phyloP scores from a whole-genome alignment of 179 eudicot species.

The Silene noctiflora region DNA sequence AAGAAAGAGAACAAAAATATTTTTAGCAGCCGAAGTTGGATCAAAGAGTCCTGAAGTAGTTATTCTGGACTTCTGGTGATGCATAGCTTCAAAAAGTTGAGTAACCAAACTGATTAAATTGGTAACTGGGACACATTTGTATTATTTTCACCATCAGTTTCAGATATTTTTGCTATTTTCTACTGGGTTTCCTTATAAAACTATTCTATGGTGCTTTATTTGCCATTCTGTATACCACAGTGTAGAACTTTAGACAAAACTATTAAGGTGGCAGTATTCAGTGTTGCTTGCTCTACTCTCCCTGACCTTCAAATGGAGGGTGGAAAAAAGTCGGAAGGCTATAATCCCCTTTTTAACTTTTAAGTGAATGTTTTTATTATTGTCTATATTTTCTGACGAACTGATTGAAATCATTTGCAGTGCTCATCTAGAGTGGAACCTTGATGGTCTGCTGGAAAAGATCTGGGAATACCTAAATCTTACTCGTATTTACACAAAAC shows the following conservation, averaged over 20 bases:
- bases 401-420: slow-evolving; percentile 34
- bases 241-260: background rate
- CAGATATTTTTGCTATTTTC: background rate
- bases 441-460: slow-evolving; percentile 93
- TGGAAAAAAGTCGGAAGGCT: background rate
- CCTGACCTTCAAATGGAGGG: background rate
- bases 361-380: background rate
- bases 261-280: background rate
- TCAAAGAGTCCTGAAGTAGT: background rate
- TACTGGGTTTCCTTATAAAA: background rate
- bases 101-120: background rate
- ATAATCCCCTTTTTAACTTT: background rate
- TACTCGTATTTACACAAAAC: slow-evolving; percentile 97
- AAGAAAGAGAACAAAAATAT: background rate
- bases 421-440: slow-evolving; percentile 98
- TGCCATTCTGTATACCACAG: background rate
- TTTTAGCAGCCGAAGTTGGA: background rate
- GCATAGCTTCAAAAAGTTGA: background rate
- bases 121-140: background rate
- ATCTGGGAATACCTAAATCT: slow-evolving; percentile 91
- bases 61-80: background rate
- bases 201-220: background rate
- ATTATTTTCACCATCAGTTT: background rate
- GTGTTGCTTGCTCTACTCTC: background rate
- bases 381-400: background rate